These are phyloP conservation scores for Camellia granthamiana DNA, from an alignment of 148 eudicot species.

Conservation along the genomic window DNA sequence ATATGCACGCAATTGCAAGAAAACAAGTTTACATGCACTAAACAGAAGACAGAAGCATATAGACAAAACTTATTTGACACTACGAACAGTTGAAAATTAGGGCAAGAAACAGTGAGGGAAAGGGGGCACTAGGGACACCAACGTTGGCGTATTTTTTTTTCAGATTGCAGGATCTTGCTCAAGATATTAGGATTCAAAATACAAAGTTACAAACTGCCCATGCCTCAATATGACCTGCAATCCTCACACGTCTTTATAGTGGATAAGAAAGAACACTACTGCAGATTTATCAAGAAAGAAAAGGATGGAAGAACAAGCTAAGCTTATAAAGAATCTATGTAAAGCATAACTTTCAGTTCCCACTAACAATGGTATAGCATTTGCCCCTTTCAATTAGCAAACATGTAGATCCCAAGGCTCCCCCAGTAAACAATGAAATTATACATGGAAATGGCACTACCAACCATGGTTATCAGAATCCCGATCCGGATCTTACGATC, in stretches of 20 bases:
- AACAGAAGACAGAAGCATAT: slow-evolving; percentile 1
- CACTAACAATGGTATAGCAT: too few species aligned
- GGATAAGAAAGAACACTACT: not conserved
- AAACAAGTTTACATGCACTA: not conserved
- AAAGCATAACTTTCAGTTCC: too few species aligned
- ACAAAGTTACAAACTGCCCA: not conserved
- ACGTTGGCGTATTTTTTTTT: not conserved
- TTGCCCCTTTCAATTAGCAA: too few species aligned
- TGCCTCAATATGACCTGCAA: not conserved
- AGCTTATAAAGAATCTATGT: too few species aligned
- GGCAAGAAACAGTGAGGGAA: not conserved
- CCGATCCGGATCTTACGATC: too few species aligned
- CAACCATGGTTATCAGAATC: too few species aligned
- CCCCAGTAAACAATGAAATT: too few species aligned
- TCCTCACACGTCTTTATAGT: not conserved
- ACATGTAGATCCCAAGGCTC: too few species aligned
- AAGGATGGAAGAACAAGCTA: not conserved
- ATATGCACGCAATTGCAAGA: not conserved
- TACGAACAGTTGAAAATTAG: not conserved
- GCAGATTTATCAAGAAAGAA: not conserved
- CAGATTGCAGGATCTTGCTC: not conserved
- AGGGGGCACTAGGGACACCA: not conserved
- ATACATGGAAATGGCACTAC: not conserved
- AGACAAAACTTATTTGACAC: not conserved
- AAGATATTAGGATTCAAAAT: not conserved